Evolutionary conservation across 1,284 basidiomycete species (phyloP).

Genomic region (Ustilago vetiveriae): DNA sequence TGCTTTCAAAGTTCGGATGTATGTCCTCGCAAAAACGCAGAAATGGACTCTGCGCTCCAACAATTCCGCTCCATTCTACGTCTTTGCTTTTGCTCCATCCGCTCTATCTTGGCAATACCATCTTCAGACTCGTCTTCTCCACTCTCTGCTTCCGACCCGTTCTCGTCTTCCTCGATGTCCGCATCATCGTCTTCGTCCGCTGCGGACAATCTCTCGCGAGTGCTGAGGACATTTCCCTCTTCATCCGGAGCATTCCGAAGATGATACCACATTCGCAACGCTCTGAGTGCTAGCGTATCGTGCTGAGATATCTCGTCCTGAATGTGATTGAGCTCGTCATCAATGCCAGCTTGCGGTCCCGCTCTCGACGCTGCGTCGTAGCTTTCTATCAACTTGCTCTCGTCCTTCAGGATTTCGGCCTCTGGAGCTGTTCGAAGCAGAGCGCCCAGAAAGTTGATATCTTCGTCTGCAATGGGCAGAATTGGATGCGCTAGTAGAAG

Average conservation of each 20-base stretch:
- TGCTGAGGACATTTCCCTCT: slow-evolving; percentile 52
- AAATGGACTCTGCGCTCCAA: slow-evolving; percentile 33
- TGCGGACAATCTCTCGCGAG: slow-evolving; percentile 37
- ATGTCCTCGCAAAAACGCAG: slow-evolving; percentile 38
- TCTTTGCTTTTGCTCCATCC: slow-evolving; percentile 16
- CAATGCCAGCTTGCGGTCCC: slow-evolving; percentile 4
- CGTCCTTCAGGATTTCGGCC: slow-evolving; percentile 39
- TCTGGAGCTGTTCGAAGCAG: slow-evolving; percentile 58
- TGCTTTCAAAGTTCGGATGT: slow-evolving; percentile 1
- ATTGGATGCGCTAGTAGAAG: slow-evolving; percentile 49
- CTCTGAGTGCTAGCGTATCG: slow-evolving; percentile 42
- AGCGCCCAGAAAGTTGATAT: slow-evolving; percentile 57
- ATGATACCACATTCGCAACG: slow-evolving; percentile 55
- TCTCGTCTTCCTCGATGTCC: slow-evolving; percentile 33
- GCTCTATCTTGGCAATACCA: slow-evolving; percentile 8
- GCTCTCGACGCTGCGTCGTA: slow-evolving; percentile 27
- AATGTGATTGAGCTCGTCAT: slow-evolving; percentile 24
- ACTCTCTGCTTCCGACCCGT: slow-evolving; percentile 13
- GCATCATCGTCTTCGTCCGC: slow-evolving; percentile 35
- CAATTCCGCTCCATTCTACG: slow-evolving; percentile 24
- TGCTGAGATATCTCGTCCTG: slow-evolving; percentile 43
- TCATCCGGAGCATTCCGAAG: slow-evolving; percentile 50
- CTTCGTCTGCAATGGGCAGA: slow-evolving; percentile 49
- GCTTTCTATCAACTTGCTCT: slow-evolving; percentile 31
- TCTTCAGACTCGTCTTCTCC: slow-evolving; percentile 41